Conservation (phyloP, 2,329 filamentous ascomycete species). For the Dactylellina drechsleri region DNA sequence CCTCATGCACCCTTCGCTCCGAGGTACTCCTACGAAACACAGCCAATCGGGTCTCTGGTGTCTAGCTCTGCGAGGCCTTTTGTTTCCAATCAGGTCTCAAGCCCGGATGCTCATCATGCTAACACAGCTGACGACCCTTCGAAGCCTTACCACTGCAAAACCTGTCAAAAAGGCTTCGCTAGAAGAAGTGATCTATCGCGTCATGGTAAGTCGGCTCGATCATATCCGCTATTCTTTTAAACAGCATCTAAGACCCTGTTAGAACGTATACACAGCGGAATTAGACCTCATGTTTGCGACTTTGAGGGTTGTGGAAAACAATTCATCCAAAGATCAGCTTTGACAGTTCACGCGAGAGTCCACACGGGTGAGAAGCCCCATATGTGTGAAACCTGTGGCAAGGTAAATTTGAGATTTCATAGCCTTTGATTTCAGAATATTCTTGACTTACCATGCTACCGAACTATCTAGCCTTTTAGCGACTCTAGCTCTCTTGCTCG, state of each 20-base stretch:
- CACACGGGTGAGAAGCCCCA: conserved; percentile 99
- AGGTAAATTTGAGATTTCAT: conserved; percentile 69
- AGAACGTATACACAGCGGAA: conserved; percentile 96
- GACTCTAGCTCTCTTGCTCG: conserved; percentile 93
- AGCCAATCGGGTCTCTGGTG: conserved; percentile 61
- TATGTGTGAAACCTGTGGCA: conserved; percentile 95
- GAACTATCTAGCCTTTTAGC: conserved; percentile 80
- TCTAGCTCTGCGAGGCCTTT: conserved; percentile 20
- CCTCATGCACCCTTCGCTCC: conserved; percentile 45
- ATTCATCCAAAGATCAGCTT: conserved; percentile 94
- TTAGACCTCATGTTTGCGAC: conserved; percentile 91
- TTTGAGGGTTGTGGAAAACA: conserved; percentile 89
- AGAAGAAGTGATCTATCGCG: conserved; percentile 91
- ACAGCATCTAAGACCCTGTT: conserved; percentile 21
- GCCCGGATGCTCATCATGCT: conserved; percentile 63
- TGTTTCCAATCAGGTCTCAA: conserved; percentile 38
- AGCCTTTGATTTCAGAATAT: not conserved
- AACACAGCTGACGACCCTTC: conserved; percentile 64
- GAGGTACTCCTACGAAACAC: conserved; percentile 56
- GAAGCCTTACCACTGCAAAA: conserved; percentile 88
- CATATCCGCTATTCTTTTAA: not conserved
- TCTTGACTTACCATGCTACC: conserved; percentile 6
- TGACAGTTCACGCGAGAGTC: conserved; percentile 94
- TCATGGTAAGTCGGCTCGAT: conserved; percentile 76
- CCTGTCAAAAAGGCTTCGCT: conserved; percentile 90